phyloP scores from a whole-genome alignment of 345 rosid species.

The Ricinus communis region DNA sequence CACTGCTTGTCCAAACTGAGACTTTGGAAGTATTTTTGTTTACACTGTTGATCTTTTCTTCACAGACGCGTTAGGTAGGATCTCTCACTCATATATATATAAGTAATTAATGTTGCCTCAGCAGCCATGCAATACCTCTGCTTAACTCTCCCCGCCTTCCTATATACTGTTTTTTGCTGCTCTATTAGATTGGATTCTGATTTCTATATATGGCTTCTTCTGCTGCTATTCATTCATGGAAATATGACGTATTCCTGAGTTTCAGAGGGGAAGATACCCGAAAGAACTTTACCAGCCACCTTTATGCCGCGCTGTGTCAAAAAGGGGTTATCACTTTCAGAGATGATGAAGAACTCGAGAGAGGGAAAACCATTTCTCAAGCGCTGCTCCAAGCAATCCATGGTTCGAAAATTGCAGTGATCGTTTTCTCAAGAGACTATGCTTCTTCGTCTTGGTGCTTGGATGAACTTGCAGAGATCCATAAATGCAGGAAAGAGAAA shows the following conservation, averaged over 20 bases:
- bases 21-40: no score
- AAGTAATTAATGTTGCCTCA: no score
- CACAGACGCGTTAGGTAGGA: no score
- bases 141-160: no score
- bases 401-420: not conserved
- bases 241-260: slow-evolving; percentile 12
- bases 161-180: no score
- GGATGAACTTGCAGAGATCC: slow-evolving; percentile 5
- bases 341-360: not conserved
- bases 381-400: not conserved
- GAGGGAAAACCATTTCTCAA: not conserved
- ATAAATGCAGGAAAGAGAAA: not conserved
- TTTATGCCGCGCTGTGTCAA: not conserved
- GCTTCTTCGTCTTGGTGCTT: slow-evolving; percentile 6
- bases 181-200: not conserved
- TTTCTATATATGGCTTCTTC: not conserved
- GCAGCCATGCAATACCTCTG: no score
- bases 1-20: no score
- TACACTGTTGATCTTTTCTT: no score
- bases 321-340: slow-evolving; percentile 5
- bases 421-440: not conserved
- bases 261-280: slow-evolving; percentile 4
- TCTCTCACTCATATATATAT: no score
- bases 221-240: not conserved
- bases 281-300: slow-evolving; percentile 8